Evolutionary conservation across 2,329 filamentous ascomycete genomes (phyloP), one percentile per base, ranked within the genome.

Genomic region (Epichloe sibirici): DNA sequence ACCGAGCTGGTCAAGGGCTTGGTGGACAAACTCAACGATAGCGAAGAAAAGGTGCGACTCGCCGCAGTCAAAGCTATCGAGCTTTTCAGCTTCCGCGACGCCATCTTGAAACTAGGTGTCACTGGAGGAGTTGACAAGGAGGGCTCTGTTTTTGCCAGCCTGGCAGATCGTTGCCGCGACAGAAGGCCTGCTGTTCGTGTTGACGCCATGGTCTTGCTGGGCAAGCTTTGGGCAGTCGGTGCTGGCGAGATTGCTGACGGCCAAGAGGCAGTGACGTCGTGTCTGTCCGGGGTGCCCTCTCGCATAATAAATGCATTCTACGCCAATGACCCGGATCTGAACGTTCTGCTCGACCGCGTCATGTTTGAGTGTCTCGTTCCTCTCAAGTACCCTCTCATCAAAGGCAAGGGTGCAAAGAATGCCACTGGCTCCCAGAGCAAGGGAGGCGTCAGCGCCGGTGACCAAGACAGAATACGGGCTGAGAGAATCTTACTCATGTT

Each of bases 221-320:
- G 82, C 11, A 88, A 84, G 56, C 83, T 97, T 31, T 98, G 93
- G 93, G 90, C 88, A n/a, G 90, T 94, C 17, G 91, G 88, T 12
- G 82, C 85, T 17, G 88, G 89, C 17, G 90, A 95, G 61, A 86
- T 98, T 60, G 83, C 88, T 25, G 81, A 85, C 50, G 88, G 88
- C 13, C 86, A 91, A 60, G 88, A 95, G 59, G 74, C 77, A 17
- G 85, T 95, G 21, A 79, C 78, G 12, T 73, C 81, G 9, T 78
- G 91, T n/a, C 73, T 98, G 12, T 85, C 84, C 6, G 84, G 84
- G 25, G 89, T 94, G 40, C 91, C 93, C 2, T 86, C 86, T 1
- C 85, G 82, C 56, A 89, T 98, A 45, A 82, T 96, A 56, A 89
- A 90, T 63, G 85, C 86, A 0, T 90, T 86, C 62, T 98, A 95